Percentiles rank a stretch among this genome's conserved stretches.
phyloP scores from a whole-genome alignment of 2,329 filamentous ascomycete species.

The Arthrobotrys musiformis region DNA sequence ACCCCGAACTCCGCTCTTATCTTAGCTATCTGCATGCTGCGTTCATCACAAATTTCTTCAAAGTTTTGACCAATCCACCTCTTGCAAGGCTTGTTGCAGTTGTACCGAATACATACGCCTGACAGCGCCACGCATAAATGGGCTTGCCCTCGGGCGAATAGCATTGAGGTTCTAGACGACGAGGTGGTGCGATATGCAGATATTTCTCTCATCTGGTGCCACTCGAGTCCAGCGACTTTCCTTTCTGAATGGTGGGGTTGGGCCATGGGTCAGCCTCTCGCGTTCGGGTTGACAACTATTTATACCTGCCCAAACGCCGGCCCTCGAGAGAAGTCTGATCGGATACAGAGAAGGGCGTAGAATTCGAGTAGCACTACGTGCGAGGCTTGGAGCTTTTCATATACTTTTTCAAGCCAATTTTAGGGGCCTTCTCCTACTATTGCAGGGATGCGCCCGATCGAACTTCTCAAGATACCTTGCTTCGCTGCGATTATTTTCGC shows the following conservation, averaged over 20 bases:
- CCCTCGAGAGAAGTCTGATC: background rate
- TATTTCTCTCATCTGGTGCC: background rate
- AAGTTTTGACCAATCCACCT: background rate
- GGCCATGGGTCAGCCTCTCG: no score
- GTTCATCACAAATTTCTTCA: background rate
- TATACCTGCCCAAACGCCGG: background rate
- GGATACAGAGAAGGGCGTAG: background rate
- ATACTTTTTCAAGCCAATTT: background rate
- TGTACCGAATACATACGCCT: background rate
- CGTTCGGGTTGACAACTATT: no score
- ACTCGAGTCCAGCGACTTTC: background rate
- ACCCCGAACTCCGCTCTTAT: background rate
- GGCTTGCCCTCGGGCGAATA: background rate
- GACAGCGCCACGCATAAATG: background rate
- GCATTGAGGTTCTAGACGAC: background rate
- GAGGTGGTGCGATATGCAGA: background rate
- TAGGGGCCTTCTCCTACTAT: background rate
- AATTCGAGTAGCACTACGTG: background rate
- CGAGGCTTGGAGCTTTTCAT: background rate
- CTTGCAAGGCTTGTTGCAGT: background rate
- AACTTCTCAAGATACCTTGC: background rate
- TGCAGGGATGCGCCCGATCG: background rate
- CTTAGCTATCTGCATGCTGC: background rate
- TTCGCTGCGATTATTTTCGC: background rate
- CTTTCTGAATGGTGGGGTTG: no score